Evolutionary conservation across 1,284 basidiomycete genomes (phyloP).

Genomic region (Marasmius fiardii): DNA sequence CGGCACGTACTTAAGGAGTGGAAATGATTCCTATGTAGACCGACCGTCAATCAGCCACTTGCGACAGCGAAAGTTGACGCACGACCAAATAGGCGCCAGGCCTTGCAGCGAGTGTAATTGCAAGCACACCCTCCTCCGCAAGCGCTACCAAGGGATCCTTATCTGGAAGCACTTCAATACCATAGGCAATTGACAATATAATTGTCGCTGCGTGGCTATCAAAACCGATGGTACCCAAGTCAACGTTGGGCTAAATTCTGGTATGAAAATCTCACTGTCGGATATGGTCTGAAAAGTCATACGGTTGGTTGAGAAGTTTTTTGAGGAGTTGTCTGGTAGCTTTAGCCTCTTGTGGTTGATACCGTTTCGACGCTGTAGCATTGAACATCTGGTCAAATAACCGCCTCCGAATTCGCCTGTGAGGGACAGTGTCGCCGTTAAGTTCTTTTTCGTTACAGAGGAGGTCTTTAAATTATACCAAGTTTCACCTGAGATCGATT

Average conservation of each 20-base stretch:
- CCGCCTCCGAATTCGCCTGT: not conserved
- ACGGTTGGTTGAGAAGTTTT: not conserved
- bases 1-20: constrained; percentile 18
- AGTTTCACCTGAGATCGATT: not conserved
- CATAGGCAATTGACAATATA: constrained; percentile 7
- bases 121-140: constrained; percentile 13
- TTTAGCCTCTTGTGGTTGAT: not conserved
- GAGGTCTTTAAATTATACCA: not conserved
- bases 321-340: not conserved
- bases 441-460: not conserved
- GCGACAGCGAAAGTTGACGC: not conserved
- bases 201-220: not conserved
- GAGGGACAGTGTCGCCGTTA: not conserved
- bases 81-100: constrained; percentile 15
- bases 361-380: not conserved
- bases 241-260: not conserved
- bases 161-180: constrained; percentile 11
- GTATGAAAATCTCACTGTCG: not conserved
- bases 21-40: constrained; percentile 7
- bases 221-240: not conserved
- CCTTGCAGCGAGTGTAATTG: constrained; percentile 6
- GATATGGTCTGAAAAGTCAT: not conserved
- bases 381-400: constrained; percentile 1
- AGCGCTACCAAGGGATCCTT: constrained; percentile 11
- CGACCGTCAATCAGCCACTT: too few species aligned